Evolutionary conservation across 2,329 filamentous ascomycete species (phyloP).

Genomic region (Blastomyces percursus): DNA sequence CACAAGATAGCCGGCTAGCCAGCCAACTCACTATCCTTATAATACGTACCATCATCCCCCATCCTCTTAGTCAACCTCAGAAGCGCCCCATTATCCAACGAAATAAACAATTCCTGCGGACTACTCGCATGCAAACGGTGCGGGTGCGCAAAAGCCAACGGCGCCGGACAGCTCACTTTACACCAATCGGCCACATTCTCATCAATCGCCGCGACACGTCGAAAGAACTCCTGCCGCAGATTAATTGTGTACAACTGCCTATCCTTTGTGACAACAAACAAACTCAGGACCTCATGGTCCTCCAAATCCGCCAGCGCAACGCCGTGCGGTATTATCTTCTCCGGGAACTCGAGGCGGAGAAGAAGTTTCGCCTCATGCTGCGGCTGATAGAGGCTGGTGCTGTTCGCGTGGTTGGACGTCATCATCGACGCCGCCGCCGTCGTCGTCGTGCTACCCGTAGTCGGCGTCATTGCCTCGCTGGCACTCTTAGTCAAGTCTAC

Average conservation of each 20-base stretch:
- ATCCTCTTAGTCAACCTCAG: slow-evolving; percentile 57
- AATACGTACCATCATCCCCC: slow-evolving; percentile 38
- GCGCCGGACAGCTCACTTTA: slow-evolving; percentile 61
- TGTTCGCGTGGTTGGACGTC: not conserved
- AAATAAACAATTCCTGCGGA: slow-evolving; percentile 63
- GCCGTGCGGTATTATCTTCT: slow-evolving; percentile 62
- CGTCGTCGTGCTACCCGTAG: not conserved
- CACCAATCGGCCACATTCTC: slow-evolving; percentile 64
- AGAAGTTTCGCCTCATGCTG: slow-evolving; percentile 59
- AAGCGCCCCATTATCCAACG: slow-evolving; percentile 41
- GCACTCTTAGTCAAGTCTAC: slow-evolving; percentile 66
- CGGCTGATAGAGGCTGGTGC: slow-evolving; percentile 17
- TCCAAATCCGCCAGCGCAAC: slow-evolving; percentile 71
- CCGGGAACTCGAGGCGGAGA: slow-evolving; percentile 65
- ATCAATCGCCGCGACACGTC: slow-evolving; percentile 57
- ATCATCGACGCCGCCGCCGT: not conserved
- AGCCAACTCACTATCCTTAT: not conserved
- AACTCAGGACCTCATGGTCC: slow-evolving; percentile 64
- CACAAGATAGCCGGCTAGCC: not conserved
- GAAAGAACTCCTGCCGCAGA: slow-evolving; percentile 74
- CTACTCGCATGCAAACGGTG: slow-evolving; percentile 69
- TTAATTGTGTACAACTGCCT: slow-evolving; percentile 73
- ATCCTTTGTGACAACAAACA: slow-evolving; percentile 69
- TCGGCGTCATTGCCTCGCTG: slow-evolving; percentile 20
- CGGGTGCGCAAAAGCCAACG: slow-evolving; percentile 64